Evolutionary conservation across 108 stramenopile genomes (phyloP), one percentile per base, ranked within the genome.

Genomic region (Nannochloropsis gaditana): DNA sequence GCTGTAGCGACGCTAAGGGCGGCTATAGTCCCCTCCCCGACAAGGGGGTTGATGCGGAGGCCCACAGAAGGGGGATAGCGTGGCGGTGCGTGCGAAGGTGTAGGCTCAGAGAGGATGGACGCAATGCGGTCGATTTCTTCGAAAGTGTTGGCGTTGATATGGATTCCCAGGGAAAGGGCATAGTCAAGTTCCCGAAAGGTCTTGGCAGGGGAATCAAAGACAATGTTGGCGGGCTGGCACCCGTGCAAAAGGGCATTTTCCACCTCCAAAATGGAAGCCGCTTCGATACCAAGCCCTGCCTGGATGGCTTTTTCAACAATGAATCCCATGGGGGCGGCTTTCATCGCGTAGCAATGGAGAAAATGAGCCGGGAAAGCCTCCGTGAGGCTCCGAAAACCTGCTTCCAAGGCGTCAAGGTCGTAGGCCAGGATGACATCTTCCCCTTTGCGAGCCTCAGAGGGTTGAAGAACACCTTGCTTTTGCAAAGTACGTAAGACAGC

Each of bases 171-270:
- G n/a, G 31, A n/a, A 5, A 90, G 31, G 21, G 90, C 89, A 43
- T 88, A 79, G 41, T 81, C 84, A 21, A 90, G 31, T 44, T 90
- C 90, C 81, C 43, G 42, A n/a, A 84, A 21, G 47, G 88, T 90
- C 44, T 90, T 90, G 45, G 87, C 87, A 6, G 90, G 90, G 19
- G 86, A 87, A 21, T 90, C 90, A 86, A 89, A 90, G 42, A 89
- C 86, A 11, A 87, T 44, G 19, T 87, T 21, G 31, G 41, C 85
- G 21, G 90, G 42, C 31, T 83, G 84, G 43, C 90, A 90, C 11
- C 90, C 90, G 8, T 47, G 87, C 11, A 84, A 83, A 44, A 90
- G 84, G 10, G 80, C 87, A 84, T 84, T 87, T 81, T 89, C 86
- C 47, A 90, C 43, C 84, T 90, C 90, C 19, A 85, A 82, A 17